Percentiles rank a stretch among this genome's conserved stretches.
Conservation (phyloP, 176 grass and related monocot genomes). For the Oryza meyeriana region DNA sequence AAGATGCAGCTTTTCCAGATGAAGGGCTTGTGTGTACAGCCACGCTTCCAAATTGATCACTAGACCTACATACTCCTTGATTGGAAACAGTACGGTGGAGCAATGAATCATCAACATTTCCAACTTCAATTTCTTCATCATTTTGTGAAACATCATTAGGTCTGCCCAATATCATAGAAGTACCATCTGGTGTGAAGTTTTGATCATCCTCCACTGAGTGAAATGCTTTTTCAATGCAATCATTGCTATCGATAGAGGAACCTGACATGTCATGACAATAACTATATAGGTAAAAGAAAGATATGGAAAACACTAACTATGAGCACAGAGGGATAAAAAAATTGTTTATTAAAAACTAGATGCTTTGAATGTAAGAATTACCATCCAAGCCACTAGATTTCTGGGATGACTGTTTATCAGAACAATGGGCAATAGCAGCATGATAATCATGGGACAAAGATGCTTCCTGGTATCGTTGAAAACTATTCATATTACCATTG, state of each 20-base stretch:
- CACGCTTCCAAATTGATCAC: slow-evolving; percentile 8
- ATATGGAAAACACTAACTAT: not conserved
- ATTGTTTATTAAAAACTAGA: slow-evolving; percentile 15
- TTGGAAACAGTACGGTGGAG: not conserved
- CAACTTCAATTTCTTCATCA: slow-evolving; percentile 30
- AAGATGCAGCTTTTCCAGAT: slow-evolving; percentile 23
- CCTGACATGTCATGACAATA: slow-evolving; percentile 42
- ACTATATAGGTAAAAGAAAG: slow-evolving; percentile 21
- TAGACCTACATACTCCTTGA: slow-evolving; percentile 22
- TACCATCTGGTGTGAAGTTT: slow-evolving; percentile 31
- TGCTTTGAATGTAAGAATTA: slow-evolving; percentile 37
- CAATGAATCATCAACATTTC: slow-evolving; percentile 42
- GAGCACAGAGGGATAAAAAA: not conserved
- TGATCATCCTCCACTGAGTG: slow-evolving; percentile 35
- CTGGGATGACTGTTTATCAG: slow-evolving; percentile 34
- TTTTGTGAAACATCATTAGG: slow-evolving; percentile 46
- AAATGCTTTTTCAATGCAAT: slow-evolving; percentile 34
- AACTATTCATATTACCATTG: slow-evolving; percentile 19
- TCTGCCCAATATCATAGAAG: slow-evolving; percentile 26
- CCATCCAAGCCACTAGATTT: slow-evolving; percentile 39
- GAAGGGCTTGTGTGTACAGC: slow-evolving; percentile 22
- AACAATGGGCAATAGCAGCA: slow-evolving; percentile 17
- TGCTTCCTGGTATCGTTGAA: slow-evolving; percentile 28
- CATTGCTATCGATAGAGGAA: slow-evolving; percentile 23
- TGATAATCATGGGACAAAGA: not conserved